Base-by-base conservation (phyloP, 768 basidiomycete species). In the Fistulinella prunicolor region DNA sequence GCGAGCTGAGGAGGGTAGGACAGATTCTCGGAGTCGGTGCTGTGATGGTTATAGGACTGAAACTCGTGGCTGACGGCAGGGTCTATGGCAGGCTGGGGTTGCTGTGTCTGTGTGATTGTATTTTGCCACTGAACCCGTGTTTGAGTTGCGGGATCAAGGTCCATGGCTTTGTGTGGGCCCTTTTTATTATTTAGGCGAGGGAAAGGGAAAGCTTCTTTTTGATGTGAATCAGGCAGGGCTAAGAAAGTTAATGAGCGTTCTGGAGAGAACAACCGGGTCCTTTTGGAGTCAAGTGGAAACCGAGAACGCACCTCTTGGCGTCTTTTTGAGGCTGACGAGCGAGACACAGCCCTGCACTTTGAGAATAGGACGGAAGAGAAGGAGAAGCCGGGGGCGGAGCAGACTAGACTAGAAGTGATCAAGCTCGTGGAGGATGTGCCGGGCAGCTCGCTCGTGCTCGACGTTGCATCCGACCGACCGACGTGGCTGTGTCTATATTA, bases 131-230 rank as follows among this genome's bases (percentile, higher is more conserved):
- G 63, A 42, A 53, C 65, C 60, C 68, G 67, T 63, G 66, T 54
- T 53, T 58, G 59, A 51, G 58, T 56, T 55, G 61, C 53, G 22
- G 67, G 61, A 58, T 71, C 66, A 56, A 63, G 52, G 55, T 64
- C 62, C 68, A 72, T 65, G 65, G 54, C 55, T 54, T 43, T 49
- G 53, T 46, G 60, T 55, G 50, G 53, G 64, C 55, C 56, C 57
- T 62, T 65, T 66, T 63, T 67, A 67, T 68, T 65, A 54, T 60
- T 68, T 67, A 66, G 53, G 65, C 65, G 65, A 66, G 64, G 64
- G 66, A 67, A 65, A 60, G 44, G 50, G 49, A 55, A 44, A 57
- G 52, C 56, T 66, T 68, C 60, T 58, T 65, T 65, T 60, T 65
- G 65, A 66, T 66, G 59, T 65, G 65, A 63, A 62, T 36, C 46